phyloP scores from a whole-genome alignment of 768 basidiomycete genomes.

The Psilocybe cyanescens region DNA sequence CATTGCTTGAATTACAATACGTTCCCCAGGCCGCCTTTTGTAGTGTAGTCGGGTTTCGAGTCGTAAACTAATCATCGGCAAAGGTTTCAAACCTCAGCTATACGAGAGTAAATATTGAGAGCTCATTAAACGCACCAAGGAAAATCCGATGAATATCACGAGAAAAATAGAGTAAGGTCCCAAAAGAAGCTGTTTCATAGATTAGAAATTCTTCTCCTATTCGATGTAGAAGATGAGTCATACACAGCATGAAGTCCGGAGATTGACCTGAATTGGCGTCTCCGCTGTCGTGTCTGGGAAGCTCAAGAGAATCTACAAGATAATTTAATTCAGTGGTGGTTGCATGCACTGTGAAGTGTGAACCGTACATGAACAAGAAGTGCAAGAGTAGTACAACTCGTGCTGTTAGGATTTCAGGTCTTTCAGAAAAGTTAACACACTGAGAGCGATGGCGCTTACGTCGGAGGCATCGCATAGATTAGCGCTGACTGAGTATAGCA shows the following conservation, averaged over 20 bases:
- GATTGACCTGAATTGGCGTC: slow-evolving; percentile 11
- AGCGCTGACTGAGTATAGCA: slow-evolving; percentile 38
- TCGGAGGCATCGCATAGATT: slow-evolving; percentile 34
- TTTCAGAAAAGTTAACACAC: not conserved
- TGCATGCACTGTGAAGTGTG: not conserved
- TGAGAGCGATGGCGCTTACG: slow-evolving; percentile 14
- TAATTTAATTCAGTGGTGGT: not conserved
- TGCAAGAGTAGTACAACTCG: slow-evolving; percentile 24
- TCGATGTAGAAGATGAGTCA: not conserved
- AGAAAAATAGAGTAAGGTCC: slow-evolving; percentile 25
- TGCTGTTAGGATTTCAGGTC: slow-evolving; percentile 10
- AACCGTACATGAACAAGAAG: slow-evolving; percentile 24
- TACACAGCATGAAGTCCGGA: slow-evolving; percentile 13
- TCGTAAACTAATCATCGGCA: slow-evolving; percentile 13
- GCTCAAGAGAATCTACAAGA: slow-evolving; percentile 20
- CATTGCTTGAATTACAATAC: slow-evolving; percentile 21
- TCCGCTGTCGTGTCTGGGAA: slow-evolving; percentile 18
- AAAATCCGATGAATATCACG: slow-evolving; percentile 21
- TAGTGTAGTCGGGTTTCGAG: slow-evolving; percentile 16
- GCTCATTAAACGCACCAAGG: slow-evolving; percentile 9
- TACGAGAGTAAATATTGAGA: too few relatives aligned
- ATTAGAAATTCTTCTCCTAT: not conserved
- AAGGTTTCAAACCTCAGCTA: too few relatives aligned
- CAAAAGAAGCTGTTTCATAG: slow-evolving; percentile 15
- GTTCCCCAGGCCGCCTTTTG: slow-evolving; percentile 17